Conservation (phyloP, 257 asterid genomes). For the Linderniella brevidens region DNA sequence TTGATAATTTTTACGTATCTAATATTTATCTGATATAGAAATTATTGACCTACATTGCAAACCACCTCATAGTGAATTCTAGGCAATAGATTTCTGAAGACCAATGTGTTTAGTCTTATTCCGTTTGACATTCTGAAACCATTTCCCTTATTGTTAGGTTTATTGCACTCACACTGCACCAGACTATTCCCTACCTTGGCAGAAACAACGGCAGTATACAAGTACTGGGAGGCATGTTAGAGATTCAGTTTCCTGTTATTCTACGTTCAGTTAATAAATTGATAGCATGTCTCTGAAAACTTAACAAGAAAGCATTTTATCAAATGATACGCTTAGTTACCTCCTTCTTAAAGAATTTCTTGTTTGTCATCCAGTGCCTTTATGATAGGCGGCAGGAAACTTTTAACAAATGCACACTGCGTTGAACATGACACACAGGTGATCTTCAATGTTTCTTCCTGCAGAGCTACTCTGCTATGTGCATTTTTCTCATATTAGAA, state of each 20-base stretch:
- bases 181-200: slow-evolving; percentile 97
- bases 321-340: slow-evolving; percentile 3
- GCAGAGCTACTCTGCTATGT: neutral
- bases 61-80: neutral
- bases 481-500: slow-evolving; percentile 4
- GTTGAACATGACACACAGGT: slow-evolving; percentile 87
- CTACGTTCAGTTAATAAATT: slow-evolving; percentile 1
- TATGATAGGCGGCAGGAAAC: slow-evolving; percentile 82
- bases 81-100: slow-evolving; percentile 1
- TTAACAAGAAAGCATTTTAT: slow-evolving; percentile 1
- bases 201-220: slow-evolving; percentile 75
- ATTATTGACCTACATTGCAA: neutral
- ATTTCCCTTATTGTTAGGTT: slow-evolving; percentile 28
- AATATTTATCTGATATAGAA: neutral
- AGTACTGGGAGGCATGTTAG: slow-evolving; percentile 87
- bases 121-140: slow-evolving; percentile 1
- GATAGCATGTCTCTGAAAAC: neutral
- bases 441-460: slow-evolving; percentile 8
- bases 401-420: slow-evolving; percentile 94
- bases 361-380: slow-evolving; percentile 54
- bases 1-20: neutral
- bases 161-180: slow-evolving; percentile 93
- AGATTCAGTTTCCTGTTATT: slow-evolving; percentile 6
- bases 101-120: slow-evolving; percentile 1
- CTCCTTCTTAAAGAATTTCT: neutral